Percentiles rank a stretch among this genome's conserved stretches.
Conservation (phyloP, 257 asterid species). For the Jacaranda copaia region DNA sequence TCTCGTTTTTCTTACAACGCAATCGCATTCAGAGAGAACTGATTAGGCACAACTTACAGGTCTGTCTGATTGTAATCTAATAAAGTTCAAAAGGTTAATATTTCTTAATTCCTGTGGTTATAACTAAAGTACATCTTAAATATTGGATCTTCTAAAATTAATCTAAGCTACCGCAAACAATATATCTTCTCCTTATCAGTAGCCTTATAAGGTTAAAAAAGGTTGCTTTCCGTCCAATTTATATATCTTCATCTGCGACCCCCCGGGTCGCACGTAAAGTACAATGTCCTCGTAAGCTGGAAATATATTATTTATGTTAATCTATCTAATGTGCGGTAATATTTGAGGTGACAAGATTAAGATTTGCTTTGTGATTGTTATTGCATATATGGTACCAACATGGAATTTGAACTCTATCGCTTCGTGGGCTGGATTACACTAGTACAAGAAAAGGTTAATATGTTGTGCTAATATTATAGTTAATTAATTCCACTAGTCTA, state of each 20-base stretch:
- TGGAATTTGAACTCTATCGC: neutral
- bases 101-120: constrained; percentile 28
- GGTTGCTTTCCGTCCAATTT: constrained; percentile 15
- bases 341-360: neutral
- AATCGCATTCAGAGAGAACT: neutral
- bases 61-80: constrained; percentile 3
- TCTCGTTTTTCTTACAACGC: constrained; percentile 9
- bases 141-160: constrained; percentile 22
- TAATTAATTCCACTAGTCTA: neutral
- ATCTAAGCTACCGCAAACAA: too few relatives aligned
- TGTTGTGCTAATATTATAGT: neutral
- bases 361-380: constrained; percentile 23
- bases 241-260: neutral
- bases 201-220: constrained; percentile 31
- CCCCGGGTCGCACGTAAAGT: neutral
- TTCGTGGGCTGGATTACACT: constrained; percentile 35
- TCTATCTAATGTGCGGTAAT: neutral
- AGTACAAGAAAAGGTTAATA: neutral
- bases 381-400: constrained; percentile 16
- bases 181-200: neutral
- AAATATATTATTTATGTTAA: neutral
- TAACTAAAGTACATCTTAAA: constrained; percentile 26
- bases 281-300: neutral
- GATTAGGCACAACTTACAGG: constrained; percentile 13
- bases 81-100: neutral